Evolutionary conservation across 371 early-diverging fungal species (phyloP).

Genomic region (Zychaea mexicana): DNA sequence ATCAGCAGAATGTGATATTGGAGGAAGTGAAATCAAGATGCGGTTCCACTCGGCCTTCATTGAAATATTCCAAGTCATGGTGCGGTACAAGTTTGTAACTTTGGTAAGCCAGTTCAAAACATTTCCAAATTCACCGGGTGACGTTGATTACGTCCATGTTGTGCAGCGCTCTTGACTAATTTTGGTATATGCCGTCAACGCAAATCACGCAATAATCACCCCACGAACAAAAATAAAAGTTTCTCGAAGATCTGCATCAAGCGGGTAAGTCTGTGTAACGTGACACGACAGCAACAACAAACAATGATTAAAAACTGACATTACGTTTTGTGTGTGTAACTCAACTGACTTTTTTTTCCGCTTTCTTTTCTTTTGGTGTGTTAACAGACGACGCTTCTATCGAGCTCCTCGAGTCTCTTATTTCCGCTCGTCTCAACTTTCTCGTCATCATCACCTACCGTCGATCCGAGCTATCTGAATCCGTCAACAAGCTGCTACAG

Average conservation of each 20-base stretch:
- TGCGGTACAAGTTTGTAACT: conserved; percentile 47
- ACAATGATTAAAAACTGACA: neutral
- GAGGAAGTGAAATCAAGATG: conserved; percentile 42
- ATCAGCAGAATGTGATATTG: conserved; percentile 26
- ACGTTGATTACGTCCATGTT: too few relatives aligned
- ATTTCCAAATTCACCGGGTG: too few relatives aligned
- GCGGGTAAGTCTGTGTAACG: conserved; percentile 34
- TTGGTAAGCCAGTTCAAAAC: conserved; percentile 35
- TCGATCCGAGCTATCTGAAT: conserved; percentile 21
- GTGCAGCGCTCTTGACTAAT: too few relatives aligned
- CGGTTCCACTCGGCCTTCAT: conserved; percentile 49
- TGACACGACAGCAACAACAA: conserved; percentile 1
- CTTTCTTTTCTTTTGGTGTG: neutral
- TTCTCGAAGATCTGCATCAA: conserved; percentile 57
- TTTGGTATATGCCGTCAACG: too few relatives aligned
- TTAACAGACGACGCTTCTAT: conserved; percentile 47
- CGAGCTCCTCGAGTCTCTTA: conserved; percentile 43
- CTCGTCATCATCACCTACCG: conserved; percentile 46
- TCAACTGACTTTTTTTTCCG: neutral
- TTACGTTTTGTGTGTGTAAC: too few relatives aligned
- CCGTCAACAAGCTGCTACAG: conserved; percentile 20
- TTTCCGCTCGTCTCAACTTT: conserved; percentile 40
- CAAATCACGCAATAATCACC: too few relatives aligned
- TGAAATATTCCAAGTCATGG: conserved; percentile 51
- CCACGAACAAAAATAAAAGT: conserved; percentile 22